These are phyloP conservation scores for Picea sitchensis DNA, from an alignment of 75 land plant genomes.

Conservation along the genomic window DNA sequence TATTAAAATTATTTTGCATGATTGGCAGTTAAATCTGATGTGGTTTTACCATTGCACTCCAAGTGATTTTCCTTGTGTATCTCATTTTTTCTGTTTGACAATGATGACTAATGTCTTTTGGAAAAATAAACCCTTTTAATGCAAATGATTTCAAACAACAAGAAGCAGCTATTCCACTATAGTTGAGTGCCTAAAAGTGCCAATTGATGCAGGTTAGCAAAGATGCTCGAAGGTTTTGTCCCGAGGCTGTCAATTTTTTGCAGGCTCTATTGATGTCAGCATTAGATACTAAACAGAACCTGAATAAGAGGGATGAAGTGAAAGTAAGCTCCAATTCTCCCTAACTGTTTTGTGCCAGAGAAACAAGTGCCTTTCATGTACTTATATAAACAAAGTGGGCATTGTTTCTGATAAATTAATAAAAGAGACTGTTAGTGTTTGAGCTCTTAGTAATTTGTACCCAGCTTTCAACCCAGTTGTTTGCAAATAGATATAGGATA, in stretches of 20 bases:
- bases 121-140: not conserved
- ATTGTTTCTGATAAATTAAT: not conserved
- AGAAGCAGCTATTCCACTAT: too few species aligned
- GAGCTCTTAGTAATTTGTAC: not conserved
- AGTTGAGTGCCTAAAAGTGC: not conserved
- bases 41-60: not conserved
- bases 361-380: not conserved
- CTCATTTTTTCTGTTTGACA: not conserved
- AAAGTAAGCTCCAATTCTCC: not conserved
- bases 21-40: not conserved
- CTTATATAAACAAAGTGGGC: not conserved
- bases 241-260: slow-evolving; percentile 75
- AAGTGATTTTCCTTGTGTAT: not conserved
- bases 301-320: not conserved
- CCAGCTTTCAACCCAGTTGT: not conserved
- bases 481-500: too few species aligned
- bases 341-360: not conserved
- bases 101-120: not conserved
- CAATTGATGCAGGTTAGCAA: slow-evolving; percentile 44
- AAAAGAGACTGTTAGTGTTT: not conserved
- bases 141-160: not conserved
- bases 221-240: slow-evolving; percentile 74
- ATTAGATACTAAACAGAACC: slow-evolving; percentile 16
- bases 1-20: not conserved
- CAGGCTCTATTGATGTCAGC: slow-evolving; percentile 59